Evolutionary conservation across 768 basidiomycete species (phyloP).

Genomic region (Chalciporus sphaerocephalus): DNA sequence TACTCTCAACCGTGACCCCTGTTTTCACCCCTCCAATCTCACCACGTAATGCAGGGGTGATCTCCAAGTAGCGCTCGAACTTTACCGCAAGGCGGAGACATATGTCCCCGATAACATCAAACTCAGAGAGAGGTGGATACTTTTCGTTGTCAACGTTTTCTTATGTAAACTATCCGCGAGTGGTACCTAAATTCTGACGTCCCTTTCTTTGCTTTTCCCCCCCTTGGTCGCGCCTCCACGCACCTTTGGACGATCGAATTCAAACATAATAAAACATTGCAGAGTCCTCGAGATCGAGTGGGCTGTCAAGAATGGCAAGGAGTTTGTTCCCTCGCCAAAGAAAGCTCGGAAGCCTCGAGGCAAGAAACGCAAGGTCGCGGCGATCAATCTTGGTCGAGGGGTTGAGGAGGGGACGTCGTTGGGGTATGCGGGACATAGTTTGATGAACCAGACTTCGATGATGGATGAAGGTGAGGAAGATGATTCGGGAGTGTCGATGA

Average conservation of each 20-base stretch:
- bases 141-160: slow-evolving; percentile 64
- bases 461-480: slow-evolving; percentile 41
- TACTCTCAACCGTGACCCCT: background rate
- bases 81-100: slow-evolving; percentile 76
- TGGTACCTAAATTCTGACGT: slow-evolving; percentile 40
- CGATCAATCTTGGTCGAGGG: slow-evolving; percentile 11
- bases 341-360: slow-evolving; percentile 35
- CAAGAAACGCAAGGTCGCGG: slow-evolving; percentile 30
- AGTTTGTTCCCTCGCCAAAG: slow-evolving; percentile 55
- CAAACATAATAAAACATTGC: slow-evolving; percentile 11
- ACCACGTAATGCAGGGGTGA: slow-evolving; percentile 67
- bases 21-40: too few species aligned
- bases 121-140: slow-evolving; percentile 83
- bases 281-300: slow-evolving; percentile 84
- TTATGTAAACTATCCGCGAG: slow-evolving; percentile 47
- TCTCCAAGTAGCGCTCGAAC: slow-evolving; percentile 71
- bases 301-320: slow-evolving; percentile 60
- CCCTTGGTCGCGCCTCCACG: background rate
- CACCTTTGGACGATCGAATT: too few species aligned
- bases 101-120: slow-evolving; percentile 87
- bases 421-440: slow-evolving; percentile 10
- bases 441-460: slow-evolving; percentile 21
- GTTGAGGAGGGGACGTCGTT: slow-evolving; percentile 16
- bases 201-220: slow-evolving; percentile 30
- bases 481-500: slow-evolving; percentile 13